Base-by-base conservation (phyloP, 768 basidiomycete species). In the Rhizopogon vesiculosus region DNA sequence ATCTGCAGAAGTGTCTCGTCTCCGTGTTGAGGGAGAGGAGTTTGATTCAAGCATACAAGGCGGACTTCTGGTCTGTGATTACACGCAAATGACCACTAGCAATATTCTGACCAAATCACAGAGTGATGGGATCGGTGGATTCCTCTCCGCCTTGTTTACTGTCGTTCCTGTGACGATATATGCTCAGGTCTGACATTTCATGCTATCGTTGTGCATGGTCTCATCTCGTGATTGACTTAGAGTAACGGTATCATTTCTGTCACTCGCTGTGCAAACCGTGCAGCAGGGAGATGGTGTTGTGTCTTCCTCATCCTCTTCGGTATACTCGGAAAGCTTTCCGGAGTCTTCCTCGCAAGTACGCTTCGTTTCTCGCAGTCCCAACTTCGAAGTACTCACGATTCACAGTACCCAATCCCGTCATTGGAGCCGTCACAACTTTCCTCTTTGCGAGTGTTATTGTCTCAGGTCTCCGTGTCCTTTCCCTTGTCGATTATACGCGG, bases 381-480 rank as follows among this genome's bases (percentile, higher is more conserved):
- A 25, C 8, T 7, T 1, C 10, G 18, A 5, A 41, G 46, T 56
- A 19, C 7, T 42, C 5, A 33, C 31, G 33, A 12, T 18, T 40
- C 68, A 25, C 56, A 81, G 79, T 94, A 56, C 92, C 91, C 1
- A 85, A 87, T 63, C 76, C 91, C 0, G 90, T 91, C 6, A 78
- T 91, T 0, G 91, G 91, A 2, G 91, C 90, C 3, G 89, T 93
- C 3, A 94, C 90, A 12, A 92, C 91, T 2, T 93, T 93, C 78
- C 76, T 93, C 10, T 93, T 93, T 64, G 86, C 88, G 0, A 84
- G 78, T 40, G 90, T 93, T 28, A 78, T 80, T 15, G 79, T 81
- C 7, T 87, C 86, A 0, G 90, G 91, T 31, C 51, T 88, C 31
- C 81, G 87, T 22, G 87, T 93, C 3, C 74, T 94, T 28, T 76